phyloP scores from a whole-genome alignment of 345 rosid genomes.

The Iberis pinnata region DNA sequence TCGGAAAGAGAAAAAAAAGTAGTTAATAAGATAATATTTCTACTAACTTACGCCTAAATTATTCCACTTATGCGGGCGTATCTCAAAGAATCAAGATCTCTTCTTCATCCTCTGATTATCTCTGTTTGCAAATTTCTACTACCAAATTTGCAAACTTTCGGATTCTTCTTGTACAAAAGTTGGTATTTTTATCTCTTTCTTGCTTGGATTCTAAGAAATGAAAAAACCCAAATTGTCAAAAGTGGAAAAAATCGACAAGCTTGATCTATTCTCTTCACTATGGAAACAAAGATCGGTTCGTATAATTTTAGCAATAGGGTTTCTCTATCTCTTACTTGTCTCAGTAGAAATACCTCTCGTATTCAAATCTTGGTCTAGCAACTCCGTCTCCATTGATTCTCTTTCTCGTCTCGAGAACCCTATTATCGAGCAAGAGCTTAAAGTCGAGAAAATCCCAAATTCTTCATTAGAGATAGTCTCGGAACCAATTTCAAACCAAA shows the following conservation, averaged over 20 bases:
- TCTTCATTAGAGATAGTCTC: slow-evolving; percentile 49
- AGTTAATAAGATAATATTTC: neutral
- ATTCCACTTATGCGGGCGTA: neutral
- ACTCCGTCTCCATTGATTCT: slow-evolving; percentile 43
- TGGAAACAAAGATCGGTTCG: slow-evolving; percentile 67
- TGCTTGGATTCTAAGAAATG: slow-evolving; percentile 41
- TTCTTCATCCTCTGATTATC: neutral
- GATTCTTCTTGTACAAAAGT: neutral
- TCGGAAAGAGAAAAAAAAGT: no score
- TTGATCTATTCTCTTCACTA: slow-evolving; percentile 39
- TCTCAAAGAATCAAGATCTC: slow-evolving; percentile 24
- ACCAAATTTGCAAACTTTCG: neutral
- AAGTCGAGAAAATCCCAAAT: slow-evolving; percentile 39
- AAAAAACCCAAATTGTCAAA: slow-evolving; percentile 48
- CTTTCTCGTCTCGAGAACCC: slow-evolving; percentile 39
- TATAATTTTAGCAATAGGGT: slow-evolving; percentile 45
- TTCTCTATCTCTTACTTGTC: slow-evolving; percentile 52
- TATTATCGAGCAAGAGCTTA: slow-evolving; percentile 42
- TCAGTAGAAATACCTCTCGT: slow-evolving; percentile 77
- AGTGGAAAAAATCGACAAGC: slow-evolving; percentile 36
- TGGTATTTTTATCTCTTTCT: neutral
- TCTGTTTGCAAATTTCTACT: no score
- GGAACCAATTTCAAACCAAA: slow-evolving; percentile 29
- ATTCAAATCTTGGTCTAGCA: slow-evolving; percentile 42
- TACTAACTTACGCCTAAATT: slow-evolving; percentile 22